phyloP scores from a whole-genome alignment of 257 asterid genomes.

The Ligustrum vulgare region DNA sequence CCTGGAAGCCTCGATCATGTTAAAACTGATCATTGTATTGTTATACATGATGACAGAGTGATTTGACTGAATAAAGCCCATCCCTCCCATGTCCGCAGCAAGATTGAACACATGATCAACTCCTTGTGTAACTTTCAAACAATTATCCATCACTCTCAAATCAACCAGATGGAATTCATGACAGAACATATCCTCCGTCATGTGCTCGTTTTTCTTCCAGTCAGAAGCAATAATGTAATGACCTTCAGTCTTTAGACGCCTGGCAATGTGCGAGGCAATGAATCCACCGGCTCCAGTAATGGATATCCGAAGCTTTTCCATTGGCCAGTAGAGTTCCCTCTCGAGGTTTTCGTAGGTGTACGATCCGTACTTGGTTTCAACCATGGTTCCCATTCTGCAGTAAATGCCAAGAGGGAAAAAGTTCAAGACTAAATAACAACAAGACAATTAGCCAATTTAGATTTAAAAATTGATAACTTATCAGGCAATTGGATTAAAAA shows the following conservation, averaged over 20 bases:
- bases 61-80: conserved; percentile 91
- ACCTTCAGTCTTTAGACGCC: conserved; percentile 82
- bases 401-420: background rate
- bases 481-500: background rate
- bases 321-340: conserved; percentile 84
- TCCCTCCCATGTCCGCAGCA: conserved; percentile 93
- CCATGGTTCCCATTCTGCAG: conserved; percentile 73
- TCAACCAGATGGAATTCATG: conserved; percentile 82
- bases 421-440: background rate
- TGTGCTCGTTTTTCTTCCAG: conserved; percentile 95
- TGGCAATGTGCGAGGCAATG: conserved; percentile 81
- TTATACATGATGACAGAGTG: conserved; percentile 89
- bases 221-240: conserved; percentile 83
- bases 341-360: conserved; percentile 79
- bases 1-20: conserved; percentile 84
- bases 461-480: background rate
- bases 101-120: conserved; percentile 82
- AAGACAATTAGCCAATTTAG: background rate
- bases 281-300: conserved; percentile 90
- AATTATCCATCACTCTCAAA: conserved; percentile 92
- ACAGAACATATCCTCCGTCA: conserved; percentile 89
- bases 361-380: conserved; percentile 53
- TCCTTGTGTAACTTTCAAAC: conserved; percentile 64
- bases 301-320: conserved; percentile 69
- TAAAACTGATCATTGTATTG: conserved; percentile 86